Base-by-base conservation (phyloP, 2,329 filamentous ascomycete species). In the Verticillium isaacii region DNA sequence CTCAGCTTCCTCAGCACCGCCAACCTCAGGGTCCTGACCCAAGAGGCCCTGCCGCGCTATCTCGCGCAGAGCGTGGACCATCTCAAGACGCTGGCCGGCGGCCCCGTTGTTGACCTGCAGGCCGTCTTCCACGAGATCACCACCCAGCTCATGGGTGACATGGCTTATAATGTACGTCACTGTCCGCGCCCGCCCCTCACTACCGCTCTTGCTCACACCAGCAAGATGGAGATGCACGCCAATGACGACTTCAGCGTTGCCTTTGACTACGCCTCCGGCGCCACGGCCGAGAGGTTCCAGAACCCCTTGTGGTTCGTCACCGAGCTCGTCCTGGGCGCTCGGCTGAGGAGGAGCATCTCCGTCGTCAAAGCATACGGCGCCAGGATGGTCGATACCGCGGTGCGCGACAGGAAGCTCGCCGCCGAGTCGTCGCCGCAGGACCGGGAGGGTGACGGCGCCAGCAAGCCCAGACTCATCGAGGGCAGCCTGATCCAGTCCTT, bases 111-210 rank as follows among this genome's bases (percentile, higher is more conserved):
- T 1, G 84, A 89, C 68, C 71, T 89, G 57, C 85, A 89, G 66
- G 75, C 74, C n/a, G 74, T 86, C 2, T 82, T 89, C 56, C 84
- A 87, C 60, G 85, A 88, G 68, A 80, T 89, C 56, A 89, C 86
- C 1, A 89, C 86, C 25, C 80, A 85, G 62, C 69, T 89, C 29
- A 88, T 89, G 83, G 87, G 86, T n/a, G 80, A 81, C 64, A 87
- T 89, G 83, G 87, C 87, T 15, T 89, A 89, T 66, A 83, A 86
- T 68, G 80, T 78, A 70, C 66, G 58, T 59, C 11, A 45, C 2
- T 4, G 17, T 7, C 7, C 17, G 41, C 17, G 41, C 11, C 2
- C 5, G 12, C 34, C 14, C 34, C 34, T 36, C 17, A 5, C 41
- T 23, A 12, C 17, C 8, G 8, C 17, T n/a, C 41, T 50, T 50